Percentiles rank a stretch among this genome's conserved stretches.
phyloP scores from a whole-genome alignment of 108 stramenopile species.

The Cyclotella distinguenda region DNA sequence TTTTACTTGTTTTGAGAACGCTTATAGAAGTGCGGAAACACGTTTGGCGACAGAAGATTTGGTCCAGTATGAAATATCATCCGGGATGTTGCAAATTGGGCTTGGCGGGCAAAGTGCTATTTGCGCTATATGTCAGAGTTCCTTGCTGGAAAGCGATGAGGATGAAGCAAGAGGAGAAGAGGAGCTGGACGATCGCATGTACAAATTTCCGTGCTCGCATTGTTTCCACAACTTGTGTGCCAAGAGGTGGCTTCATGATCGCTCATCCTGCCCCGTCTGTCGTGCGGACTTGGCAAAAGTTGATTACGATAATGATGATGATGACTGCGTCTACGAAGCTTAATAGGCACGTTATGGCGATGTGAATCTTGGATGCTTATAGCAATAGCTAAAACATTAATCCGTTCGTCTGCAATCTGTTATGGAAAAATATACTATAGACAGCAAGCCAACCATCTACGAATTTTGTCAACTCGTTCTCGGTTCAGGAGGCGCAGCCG shows the following conservation, averaged over 20 bases:
- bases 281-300: conserved; percentile 11
- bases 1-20: conserved; percentile 25
- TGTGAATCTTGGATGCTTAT: too few relatives aligned
- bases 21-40: conserved; percentile 21
- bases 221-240: conserved; percentile 30
- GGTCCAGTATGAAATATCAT: conserved; percentile 22
- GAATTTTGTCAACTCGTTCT: too few relatives aligned
- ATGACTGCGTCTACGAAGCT: too few relatives aligned
- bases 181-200: background rate
- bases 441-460: too few relatives aligned
- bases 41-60: conserved; percentile 20
- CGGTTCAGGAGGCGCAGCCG: too few relatives aligned
- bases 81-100: conserved; percentile 3
- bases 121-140: conserved; percentile 21
- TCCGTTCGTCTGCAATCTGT: too few relatives aligned
- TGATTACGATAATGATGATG: too few relatives aligned
- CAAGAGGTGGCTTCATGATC: conserved; percentile 28
- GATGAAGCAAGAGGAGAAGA: background rate
- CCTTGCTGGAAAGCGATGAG: conserved; percentile 12
- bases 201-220: conserved; percentile 36
- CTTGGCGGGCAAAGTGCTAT: background rate
- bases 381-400: too few relatives aligned
- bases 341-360: too few relatives aligned
- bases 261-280: conserved; percentile 26
- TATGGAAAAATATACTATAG: too few relatives aligned